Percentiles rank a stretch among this genome's conserved stretches.
Conservation (phyloP, 2,329 filamentous ascomycete genomes). For the Paecilomyces formosus region DNA sequence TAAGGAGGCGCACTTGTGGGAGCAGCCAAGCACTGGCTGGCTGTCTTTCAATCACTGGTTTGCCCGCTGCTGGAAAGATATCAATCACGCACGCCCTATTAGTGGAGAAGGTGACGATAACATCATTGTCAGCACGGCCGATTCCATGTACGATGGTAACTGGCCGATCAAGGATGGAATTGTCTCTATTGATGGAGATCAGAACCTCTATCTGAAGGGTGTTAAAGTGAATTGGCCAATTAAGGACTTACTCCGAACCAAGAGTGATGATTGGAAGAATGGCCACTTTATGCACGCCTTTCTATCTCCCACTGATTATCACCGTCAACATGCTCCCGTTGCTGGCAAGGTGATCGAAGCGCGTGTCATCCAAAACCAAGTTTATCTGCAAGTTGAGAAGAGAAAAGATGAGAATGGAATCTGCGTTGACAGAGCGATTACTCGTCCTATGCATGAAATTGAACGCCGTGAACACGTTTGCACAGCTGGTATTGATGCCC, state of each 20-base stretch:
- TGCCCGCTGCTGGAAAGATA: conserved; percentile 15
- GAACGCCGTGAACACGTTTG: neutral
- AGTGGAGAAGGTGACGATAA: conserved; percentile 16
- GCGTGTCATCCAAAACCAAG: conserved; percentile 28
- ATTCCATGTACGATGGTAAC: conserved; percentile 26
- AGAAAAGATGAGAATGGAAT: neutral
- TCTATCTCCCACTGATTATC: conserved; percentile 35
- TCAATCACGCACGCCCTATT: conserved; percentile 28
- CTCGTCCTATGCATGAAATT: neutral
- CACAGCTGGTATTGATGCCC: conserved; percentile 15
- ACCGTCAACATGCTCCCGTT: conserved; percentile 36
- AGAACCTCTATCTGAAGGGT: conserved; percentile 27
- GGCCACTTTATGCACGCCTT: conserved; percentile 39
- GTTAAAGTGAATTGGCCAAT: conserved; percentile 29
- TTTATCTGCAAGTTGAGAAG: conserved; percentile 29
- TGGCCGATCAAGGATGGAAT: conserved; percentile 12
- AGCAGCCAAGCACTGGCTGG: conserved; percentile 21
- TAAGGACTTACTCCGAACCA: conserved; percentile 20
- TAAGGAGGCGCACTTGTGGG: conserved; percentile 18
- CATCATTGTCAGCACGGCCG: conserved; percentile 29
- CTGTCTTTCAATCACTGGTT: conserved; percentile 38
- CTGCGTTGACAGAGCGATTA: neutral
- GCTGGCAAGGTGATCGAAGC: conserved; percentile 30
- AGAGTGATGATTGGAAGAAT: conserved; percentile 28
- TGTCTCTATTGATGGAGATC: conserved; percentile 2